Evolutionary conservation across 208 protist species (phyloP).

Genomic region (Acanthamoeba sp.): DNA sequence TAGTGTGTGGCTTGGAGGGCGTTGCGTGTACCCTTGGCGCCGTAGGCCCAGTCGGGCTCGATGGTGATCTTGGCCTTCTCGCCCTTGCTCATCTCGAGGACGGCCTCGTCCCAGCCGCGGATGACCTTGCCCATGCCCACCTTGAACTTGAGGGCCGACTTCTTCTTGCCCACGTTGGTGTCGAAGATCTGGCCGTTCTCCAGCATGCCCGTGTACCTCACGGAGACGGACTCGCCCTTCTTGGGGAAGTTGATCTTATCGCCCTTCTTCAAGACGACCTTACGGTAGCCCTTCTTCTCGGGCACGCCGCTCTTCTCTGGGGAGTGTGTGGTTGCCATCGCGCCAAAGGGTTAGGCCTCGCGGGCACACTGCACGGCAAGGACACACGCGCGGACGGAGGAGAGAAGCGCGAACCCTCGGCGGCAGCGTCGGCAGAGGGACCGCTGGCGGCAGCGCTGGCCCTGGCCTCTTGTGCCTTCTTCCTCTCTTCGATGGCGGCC

Average conservation of each 20-base stretch:
- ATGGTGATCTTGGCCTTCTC: constrained; percentile 71
- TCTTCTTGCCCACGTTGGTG: constrained; percentile 53
- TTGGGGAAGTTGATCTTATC: constrained; percentile 61
- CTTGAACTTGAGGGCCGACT: constrained; percentile 26
- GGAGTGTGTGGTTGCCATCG: neutral
- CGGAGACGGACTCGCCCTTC: constrained; percentile 27
- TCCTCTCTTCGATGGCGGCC: neutral
- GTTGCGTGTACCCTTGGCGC: neutral
- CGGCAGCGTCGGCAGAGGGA: neutral
- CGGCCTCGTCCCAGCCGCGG: constrained; percentile 12
- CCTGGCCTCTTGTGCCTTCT: constrained; percentile 5
- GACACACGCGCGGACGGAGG: neutral
- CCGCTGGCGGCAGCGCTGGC: neutral
- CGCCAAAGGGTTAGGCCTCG: neutral
- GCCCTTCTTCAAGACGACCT: constrained; percentile 35
- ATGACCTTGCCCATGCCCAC: constrained; percentile 24
- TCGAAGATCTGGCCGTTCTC: constrained; percentile 39
- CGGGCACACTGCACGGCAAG: neutral
- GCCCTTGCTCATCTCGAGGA: constrained; percentile 53
- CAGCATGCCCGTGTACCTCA: constrained; percentile 59
- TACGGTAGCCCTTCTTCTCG: constrained; percentile 56
- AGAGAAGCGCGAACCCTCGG: neutral
- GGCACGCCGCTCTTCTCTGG: constrained; percentile 1
- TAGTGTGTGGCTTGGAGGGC: neutral
- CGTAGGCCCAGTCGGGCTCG: constrained; percentile 62